phyloP scores from a whole-genome alignment of 2,329 filamentous ascomycete genomes.

The Aspergillus tubingensis region DNA sequence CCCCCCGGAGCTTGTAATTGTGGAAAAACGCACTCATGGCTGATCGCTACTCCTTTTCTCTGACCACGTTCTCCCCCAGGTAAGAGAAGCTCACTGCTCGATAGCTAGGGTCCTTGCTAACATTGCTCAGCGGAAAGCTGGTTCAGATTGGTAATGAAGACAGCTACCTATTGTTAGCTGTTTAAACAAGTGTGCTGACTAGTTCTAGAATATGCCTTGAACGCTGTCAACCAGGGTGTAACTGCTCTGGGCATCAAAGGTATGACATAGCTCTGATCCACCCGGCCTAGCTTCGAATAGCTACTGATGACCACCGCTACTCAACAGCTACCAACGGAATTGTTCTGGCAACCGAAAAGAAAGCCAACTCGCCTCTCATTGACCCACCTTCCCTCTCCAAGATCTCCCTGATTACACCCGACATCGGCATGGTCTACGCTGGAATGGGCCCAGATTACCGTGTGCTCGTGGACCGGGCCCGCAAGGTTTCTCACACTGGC shows the following conservation, averaged over 20 bases:
- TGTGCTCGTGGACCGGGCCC: slow-evolving; percentile 94
- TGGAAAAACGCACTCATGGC: slow-evolving; percentile 66
- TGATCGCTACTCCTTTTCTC: slow-evolving; percentile 97
- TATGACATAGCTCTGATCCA: slow-evolving; percentile 42
- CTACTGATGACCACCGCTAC: slow-evolving; percentile 16
- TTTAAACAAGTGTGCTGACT: slow-evolving; percentile 19
- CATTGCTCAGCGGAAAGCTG: slow-evolving; percentile 78
- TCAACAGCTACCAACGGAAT: slow-evolving; percentile 92
- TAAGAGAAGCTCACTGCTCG: slow-evolving; percentile 41
- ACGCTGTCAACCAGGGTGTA: slow-evolving; percentile 98
- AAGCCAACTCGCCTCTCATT: slow-evolving; percentile 95
- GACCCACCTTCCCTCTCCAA: slow-evolving; percentile 94
- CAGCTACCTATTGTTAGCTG: neutral
- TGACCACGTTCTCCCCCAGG: slow-evolving; percentile 99
- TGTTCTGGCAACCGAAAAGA: slow-evolving; percentile 98
- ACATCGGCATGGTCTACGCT: slow-evolving; percentile 99
- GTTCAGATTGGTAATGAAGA: slow-evolving; percentile 81
- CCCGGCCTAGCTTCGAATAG: slow-evolving; percentile 6
- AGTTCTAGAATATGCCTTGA: slow-evolving; percentile 88
- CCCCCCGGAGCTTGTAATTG: slow-evolving; percentile 19
- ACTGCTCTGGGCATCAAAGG: slow-evolving; percentile 98
- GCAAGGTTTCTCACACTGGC: slow-evolving; percentile 95
- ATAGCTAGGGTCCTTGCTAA: slow-evolving; percentile 43
- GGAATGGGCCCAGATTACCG: slow-evolving; percentile 99
- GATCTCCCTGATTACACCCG: slow-evolving; percentile 95